Conservation (phyloP, 768 basidiomycete genomes). For the Leccinum imitatum region DNA sequence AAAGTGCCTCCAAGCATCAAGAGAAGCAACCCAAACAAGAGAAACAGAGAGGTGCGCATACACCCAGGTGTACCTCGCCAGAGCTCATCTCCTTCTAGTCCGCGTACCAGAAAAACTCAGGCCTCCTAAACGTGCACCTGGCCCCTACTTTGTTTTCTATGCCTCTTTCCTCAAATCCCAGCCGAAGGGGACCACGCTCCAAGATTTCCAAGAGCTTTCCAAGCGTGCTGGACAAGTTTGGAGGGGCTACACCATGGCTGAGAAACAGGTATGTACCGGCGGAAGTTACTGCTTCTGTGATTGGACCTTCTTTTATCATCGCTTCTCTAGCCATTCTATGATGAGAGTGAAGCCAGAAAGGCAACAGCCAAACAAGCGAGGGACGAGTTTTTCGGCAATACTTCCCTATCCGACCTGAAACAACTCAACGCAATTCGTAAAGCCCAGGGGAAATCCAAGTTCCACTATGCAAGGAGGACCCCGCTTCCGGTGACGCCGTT, state of each 20-base stretch:
- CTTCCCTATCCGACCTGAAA: slow-evolving; percentile 20
- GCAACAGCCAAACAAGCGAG: slow-evolving; percentile 20
- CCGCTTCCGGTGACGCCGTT: slow-evolving; percentile 17
- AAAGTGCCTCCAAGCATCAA: background rate
- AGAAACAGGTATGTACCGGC: slow-evolving; percentile 36
- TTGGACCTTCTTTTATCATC: background rate
- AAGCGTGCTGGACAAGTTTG: slow-evolving; percentile 30
- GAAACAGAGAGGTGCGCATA: slow-evolving; percentile 17
- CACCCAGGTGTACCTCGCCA: background rate
- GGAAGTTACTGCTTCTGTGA: background rate
- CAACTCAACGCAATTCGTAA: slow-evolving; percentile 35
- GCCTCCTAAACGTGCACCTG: slow-evolving; percentile 30
- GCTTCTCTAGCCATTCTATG: slow-evolving; percentile 27
- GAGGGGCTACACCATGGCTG: slow-evolving; percentile 31
- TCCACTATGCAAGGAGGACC: slow-evolving; percentile 2
- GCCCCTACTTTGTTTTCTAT: slow-evolving; percentile 29
- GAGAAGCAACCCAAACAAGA: slow-evolving; percentile 6
- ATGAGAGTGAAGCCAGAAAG: slow-evolving; percentile 19
- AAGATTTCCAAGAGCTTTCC: slow-evolving; percentile 2
- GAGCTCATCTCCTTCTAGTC: slow-evolving; percentile 15
- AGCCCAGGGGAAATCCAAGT: slow-evolving; percentile 24
- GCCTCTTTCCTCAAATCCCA: slow-evolving; percentile 13
- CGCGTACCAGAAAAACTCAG: slow-evolving; percentile 15
- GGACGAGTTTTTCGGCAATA: slow-evolving; percentile 30
- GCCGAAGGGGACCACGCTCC: background rate